Conservation (phyloP, 805 yeast genomes). For the Sugiyamaella smithiae region DNA sequence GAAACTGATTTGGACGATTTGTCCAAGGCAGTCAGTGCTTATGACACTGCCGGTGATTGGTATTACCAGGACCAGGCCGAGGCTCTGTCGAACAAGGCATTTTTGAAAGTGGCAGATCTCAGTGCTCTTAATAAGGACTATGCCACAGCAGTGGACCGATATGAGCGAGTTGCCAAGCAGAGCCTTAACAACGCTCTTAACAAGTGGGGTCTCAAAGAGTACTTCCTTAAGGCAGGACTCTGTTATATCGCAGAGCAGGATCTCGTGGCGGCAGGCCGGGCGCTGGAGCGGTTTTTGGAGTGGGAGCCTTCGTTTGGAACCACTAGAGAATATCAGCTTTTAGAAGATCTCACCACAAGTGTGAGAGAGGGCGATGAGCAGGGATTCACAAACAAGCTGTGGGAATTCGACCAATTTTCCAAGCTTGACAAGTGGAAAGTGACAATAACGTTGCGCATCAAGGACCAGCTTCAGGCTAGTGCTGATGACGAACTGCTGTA, state of each 20-base stretch:
- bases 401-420: conserved; percentile 80
- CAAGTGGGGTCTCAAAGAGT: conserved; percentile 91
- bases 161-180: conserved; percentile 73
- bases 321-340: conserved; percentile 68
- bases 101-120: conserved; percentile 84
- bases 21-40: conserved; percentile 67
- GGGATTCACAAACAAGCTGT: conserved; percentile 66
- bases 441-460: conserved; percentile 74
- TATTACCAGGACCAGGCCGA: conserved; percentile 89
- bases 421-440: conserved; percentile 92
- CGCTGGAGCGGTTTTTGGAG: conserved; percentile 57
- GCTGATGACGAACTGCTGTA: conserved; percentile 55
- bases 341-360: conserved; percentile 66
- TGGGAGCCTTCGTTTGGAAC: conserved; percentile 74
- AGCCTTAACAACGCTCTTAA: conserved; percentile 71
- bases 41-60: conserved; percentile 96
- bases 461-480: conserved; percentile 64
- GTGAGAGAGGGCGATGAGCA: conserved; percentile 79
- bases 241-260: conserved; percentile 83
- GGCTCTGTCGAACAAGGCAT: conserved; percentile 85
- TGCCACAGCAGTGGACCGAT: conserved; percentile 68
- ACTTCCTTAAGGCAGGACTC: conserved; percentile 77
- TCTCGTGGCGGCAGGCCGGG: conserved; percentile 76
- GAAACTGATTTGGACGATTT: conserved; percentile 71
- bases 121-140: conserved; percentile 75